Percentiles rank a stretch among this genome's conserved stretches.
These are phyloP conservation scores for Phanerochaete carnosa DNA, from an alignment of 768 basidiomycete genomes.

Conservation along the genomic window DNA sequence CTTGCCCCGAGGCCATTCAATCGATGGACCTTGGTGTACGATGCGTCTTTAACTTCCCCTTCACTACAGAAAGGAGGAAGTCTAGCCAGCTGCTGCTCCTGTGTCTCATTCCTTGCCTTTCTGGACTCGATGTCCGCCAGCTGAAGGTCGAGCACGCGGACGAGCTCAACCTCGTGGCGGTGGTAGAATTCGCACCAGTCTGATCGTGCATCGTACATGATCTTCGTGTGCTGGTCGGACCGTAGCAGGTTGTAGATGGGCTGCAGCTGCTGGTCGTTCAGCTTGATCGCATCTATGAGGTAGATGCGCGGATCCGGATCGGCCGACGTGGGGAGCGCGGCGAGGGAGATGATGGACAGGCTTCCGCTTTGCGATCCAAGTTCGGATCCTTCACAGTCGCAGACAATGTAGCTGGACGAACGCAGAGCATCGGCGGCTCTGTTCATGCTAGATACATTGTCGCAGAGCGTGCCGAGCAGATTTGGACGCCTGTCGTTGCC, in stretches of 20 bases:
- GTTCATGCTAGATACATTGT: background rate
- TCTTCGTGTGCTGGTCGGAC: background rate
- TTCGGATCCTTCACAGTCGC: background rate
- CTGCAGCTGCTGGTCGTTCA: background rate
- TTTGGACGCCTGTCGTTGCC: background rate
- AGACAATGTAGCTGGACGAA: background rate
- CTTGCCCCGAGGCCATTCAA: background rate
- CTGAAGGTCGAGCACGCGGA: background rate
- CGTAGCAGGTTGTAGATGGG: background rate
- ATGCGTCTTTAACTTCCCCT: background rate
- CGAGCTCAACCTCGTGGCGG: background rate
- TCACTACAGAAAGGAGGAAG: background rate
- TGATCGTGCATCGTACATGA: conserved; percentile 1
- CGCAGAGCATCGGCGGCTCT: background rate
- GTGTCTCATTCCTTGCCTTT: background rate
- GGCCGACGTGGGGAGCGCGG: background rate
- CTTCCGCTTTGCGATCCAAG: background rate
- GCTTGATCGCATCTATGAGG: background rate
- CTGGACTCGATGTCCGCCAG: background rate
- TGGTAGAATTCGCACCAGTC: background rate
- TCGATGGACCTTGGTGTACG: background rate
- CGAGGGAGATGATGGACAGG: background rate
- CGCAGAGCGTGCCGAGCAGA: background rate
- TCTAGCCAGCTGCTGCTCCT: background rate
- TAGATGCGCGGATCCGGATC: background rate